Conservation (phyloP, 768 basidiomycete species). For the Boletus rex-veris region DNA sequence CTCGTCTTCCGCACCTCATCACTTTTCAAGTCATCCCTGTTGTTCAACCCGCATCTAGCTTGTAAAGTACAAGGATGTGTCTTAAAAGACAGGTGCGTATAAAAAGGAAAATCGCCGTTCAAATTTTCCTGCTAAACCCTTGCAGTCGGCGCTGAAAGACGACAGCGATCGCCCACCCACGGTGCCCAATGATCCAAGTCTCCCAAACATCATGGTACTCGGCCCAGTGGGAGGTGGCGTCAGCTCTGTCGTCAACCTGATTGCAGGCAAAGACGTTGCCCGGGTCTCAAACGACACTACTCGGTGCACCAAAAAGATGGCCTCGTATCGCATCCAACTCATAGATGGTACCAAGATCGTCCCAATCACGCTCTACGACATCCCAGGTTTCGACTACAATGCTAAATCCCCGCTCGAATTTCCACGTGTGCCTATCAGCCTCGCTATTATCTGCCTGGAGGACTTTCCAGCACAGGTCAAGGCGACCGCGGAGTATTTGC, state of each 20-base stretch:
- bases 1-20: not conserved
- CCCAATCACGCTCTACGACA: conserved; percentile 21
- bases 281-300: conserved; percentile 15
- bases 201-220: conserved; percentile 24
- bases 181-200: not conserved
- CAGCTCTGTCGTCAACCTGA: conserved; percentile 32
- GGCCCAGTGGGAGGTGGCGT: conserved; percentile 26
- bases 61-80: conserved; percentile 10
- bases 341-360: conserved; percentile 2
- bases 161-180: not conserved
- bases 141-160: conserved; percentile 6
- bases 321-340: conserved; percentile 17
- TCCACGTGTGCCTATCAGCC: conserved; percentile 19
- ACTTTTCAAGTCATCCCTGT: not conserved
- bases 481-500: conserved; percentile 19
- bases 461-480: conserved; percentile 19
- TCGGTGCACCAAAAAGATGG: conserved; percentile 18
- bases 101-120: not conserved
- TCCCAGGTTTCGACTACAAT: conserved; percentile 21
- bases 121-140: not conserved
- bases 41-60: not conserved
- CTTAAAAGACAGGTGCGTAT: conserved; percentile 17
- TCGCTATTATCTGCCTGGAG: conserved; percentile 22
- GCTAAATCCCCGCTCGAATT: conserved; percentile 18
- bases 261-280: conserved; percentile 20